Percentiles rank a stretch among this genome's conserved stretches.
Conservation (phyloP, 2,329 filamentous ascomycete species). For the Hymenoscyphus infarciens region DNA sequence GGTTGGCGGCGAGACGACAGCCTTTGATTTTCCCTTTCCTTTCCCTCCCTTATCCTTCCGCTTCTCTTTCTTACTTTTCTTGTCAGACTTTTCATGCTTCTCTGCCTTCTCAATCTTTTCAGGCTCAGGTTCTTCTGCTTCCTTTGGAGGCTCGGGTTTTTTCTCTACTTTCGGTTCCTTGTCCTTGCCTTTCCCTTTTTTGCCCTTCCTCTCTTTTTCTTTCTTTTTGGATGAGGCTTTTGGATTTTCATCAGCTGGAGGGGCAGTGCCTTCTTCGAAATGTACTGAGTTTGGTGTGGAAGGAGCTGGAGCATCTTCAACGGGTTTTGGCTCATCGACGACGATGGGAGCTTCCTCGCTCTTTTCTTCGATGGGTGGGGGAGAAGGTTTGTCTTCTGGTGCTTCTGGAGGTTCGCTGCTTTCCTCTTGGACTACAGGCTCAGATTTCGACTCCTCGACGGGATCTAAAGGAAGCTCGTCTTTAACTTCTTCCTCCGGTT, state of each 20-base stretch:
- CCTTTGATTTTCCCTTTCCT: slow-evolving; percentile 14
- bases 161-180: slow-evolving; percentile 7
- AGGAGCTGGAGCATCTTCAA: slow-evolving; percentile 1
- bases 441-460: neutral
- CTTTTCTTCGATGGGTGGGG: neutral
- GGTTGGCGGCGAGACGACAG: slow-evolving; percentile 7
- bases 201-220: slow-evolving; percentile 10
- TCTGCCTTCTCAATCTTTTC: neutral
- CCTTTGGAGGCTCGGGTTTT: neutral
- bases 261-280: slow-evolving; percentile 19
- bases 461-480: neutral
- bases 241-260: slow-evolving; percentile 13
- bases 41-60: slow-evolving; percentile 14
- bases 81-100: slow-evolving; percentile 1
- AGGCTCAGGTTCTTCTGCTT: neutral
- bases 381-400: slow-evolving; percentile 2
- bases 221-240: slow-evolving; percentile 8
- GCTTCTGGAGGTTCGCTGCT: neutral
- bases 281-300: slow-evolving; percentile 15
- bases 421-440: neutral
- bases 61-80: slow-evolving; percentile 16
- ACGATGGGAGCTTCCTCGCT: neutral
- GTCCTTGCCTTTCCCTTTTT: slow-evolving; percentile 6
- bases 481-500: too few species aligned
- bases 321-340: neutral